phyloP scores from a whole-genome alignment of 192 early-diverging fungal genomes.

The Gamsiella multidivaricata region DNA sequence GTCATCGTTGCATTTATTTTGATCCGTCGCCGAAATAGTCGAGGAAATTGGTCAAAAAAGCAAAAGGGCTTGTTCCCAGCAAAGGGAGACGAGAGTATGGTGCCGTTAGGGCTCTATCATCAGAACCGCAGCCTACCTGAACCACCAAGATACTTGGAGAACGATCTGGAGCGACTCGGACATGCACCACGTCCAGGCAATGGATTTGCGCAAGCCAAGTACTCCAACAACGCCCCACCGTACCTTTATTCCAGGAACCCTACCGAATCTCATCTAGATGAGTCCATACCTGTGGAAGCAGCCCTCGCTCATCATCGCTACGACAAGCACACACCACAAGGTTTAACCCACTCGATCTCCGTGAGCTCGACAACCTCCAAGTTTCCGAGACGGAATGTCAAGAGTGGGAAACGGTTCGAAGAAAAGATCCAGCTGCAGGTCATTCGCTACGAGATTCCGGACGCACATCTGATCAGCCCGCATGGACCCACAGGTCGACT shows the following conservation, averaged over 20 bases:
- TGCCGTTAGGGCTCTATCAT: constrained; percentile 41
- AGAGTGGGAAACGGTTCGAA: constrained; percentile 38
- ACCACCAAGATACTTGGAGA: constrained; percentile 1
- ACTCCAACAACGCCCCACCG: not conserved
- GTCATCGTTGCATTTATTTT: constrained; percentile 4
- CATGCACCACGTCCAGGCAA: not conserved
- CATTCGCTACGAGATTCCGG: constrained; percentile 43
- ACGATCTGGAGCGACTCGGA: constrained; percentile 25
- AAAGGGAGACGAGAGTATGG: constrained; percentile 32
- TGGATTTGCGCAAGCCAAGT: not conserved
- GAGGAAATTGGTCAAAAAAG: constrained; percentile 15
- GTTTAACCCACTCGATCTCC: constrained; percentile 30
- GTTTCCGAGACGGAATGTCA: constrained; percentile 25
- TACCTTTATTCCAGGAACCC: constrained; percentile 2
- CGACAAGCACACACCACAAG: constrained; percentile 29
- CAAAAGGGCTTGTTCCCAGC: constrained; percentile 31
- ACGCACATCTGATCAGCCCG: constrained; percentile 40
- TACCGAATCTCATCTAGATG: constrained; percentile 14
- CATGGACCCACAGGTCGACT: constrained; percentile 36
- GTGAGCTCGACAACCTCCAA: constrained; percentile 48
- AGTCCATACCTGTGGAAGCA: constrained; percentile 38
- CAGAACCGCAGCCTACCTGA: constrained; percentile 26
- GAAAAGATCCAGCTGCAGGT: constrained; percentile 53
- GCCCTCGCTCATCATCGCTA: constrained; percentile 26
- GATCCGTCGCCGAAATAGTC: constrained; percentile 1